Evolutionary conservation across 1,284 basidiomycete species (phyloP), one percentile per base, ranked within the genome.

Genomic region (Cronartium quercuum): DNA sequence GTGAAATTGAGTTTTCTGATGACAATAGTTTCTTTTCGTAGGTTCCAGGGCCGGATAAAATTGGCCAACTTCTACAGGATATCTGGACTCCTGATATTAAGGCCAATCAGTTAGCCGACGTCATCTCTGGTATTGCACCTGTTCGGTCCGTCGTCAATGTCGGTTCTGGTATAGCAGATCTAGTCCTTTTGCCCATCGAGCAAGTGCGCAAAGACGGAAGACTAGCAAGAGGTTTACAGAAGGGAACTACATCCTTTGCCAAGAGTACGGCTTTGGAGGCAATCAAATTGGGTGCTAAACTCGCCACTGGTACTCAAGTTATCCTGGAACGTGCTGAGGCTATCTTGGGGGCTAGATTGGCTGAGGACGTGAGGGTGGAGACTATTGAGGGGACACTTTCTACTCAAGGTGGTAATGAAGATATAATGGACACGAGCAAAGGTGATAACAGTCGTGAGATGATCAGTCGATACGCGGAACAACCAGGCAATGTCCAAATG

Each of bases 51-150:
- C 94, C 91, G 90, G 85, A 58, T 10, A 87, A 89, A 47, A 85
- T 98, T 40, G 93, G 92, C 76, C 91, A 94, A 78, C 86, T 91
- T 66, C 84, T 99, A 38, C 95, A 98, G 80, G 95, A 98, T 80
- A 85, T 98, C 41, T 99, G 96, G 96, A 97, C 95, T 0, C 96
- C 95, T 1, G 96, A 99, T 82, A 94, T 99, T 71, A 98, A 98
- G 82, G 93, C 95, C 1, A 97, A 96, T 35, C 96, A 98, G 80
- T 86, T 99, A 6, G 92, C 92, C 4, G 95, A 98, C 78, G 92
- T 98, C 62, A 91, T 99, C 61, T 94, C 94, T n/a, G 95, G 95
- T 2, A 91, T 98, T 0, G 87, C 94, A 2, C 95, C 96, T 0
- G 92, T 99, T 77, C 89, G 94, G 34, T 96, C 92, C 0, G 87